Base-by-base conservation (phyloP, 352 stramenopile species). In the Phytophthora megakarya region DNA sequence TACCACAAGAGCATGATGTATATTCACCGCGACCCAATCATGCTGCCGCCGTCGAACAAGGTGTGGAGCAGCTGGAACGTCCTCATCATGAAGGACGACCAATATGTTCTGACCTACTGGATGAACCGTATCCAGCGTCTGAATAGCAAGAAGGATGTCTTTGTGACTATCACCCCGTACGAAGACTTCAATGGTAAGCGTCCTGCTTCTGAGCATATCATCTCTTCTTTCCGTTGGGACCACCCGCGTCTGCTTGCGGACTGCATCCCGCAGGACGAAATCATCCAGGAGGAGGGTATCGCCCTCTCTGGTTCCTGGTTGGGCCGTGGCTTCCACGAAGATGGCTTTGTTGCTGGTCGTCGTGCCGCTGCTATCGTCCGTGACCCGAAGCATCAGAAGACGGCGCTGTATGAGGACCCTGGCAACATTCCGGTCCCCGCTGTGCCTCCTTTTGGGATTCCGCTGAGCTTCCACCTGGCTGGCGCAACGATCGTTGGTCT, bases 1-100 rank as follows among this genome's bases (percentile, higher is more conserved):
- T 95, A 77, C 80, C 86, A 95, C 81, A 93, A 93, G 73, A 89
- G 82, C 65, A 92, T 90, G 80, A 92, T 95, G 75, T 95, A 92
- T 63, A 75, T 95, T 28, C 86, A 95, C 62, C 84, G 86, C 48
- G 86, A 95, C 61, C 70, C 82, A 51, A 69, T 65, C 61, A 90
- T 95, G 71, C 57, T 95, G 51, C 81, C 84, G 44, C 74, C 73
- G 9, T 83, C 84, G 48, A 86, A 89, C 67, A 91, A 88, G 61
- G 76, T 89, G 39, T 95, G 86, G 86, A 89, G 77, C 71, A 84
- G 67, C 53, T 95, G 86, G 86, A 95, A 95, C 65, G 86, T 95
- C 53, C 76, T 88, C 60, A 95, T 95, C 67, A 92, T 84, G 32
- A 71, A 87, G 48, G 75, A 88, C 64, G 85, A 95, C 26, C 72